Percentiles rank a stretch among this genome's conserved stretches.
phyloP scores from a whole-genome alignment of 164 flowering plant species.

The Sedum album region DNA sequence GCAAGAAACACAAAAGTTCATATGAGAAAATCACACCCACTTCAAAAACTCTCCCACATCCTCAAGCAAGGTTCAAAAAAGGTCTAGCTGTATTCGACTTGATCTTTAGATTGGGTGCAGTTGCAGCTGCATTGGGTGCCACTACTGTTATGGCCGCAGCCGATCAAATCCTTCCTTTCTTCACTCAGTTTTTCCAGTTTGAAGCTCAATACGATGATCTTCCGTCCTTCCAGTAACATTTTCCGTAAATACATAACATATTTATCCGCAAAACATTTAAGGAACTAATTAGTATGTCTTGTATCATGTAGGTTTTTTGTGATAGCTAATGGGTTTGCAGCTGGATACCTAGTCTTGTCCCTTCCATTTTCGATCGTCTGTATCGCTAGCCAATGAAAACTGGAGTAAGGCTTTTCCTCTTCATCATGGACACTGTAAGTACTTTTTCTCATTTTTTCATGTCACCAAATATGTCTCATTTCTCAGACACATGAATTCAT shows the following conservation, averaged over 20 bases:
- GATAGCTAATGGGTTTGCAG: not conserved
- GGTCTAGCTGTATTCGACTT: slow-evolving; percentile 7
- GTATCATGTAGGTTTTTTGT: slow-evolving; percentile 4
- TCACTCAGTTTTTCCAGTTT: slow-evolving; percentile 11
- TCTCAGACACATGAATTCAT: not conserved
- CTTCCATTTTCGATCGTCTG: not conserved
- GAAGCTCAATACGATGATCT: slow-evolving; percentile 3
- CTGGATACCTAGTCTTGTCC: slow-evolving; percentile 7
- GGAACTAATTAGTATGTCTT: not conserved
- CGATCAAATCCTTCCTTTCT: slow-evolving; percentile 8
- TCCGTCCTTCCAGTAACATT: slow-evolving; percentile 1
- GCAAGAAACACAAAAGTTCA: not conserved
- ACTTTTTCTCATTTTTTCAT: not conserved
- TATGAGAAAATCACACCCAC: not conserved
- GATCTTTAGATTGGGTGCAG: slow-evolving; percentile 5
- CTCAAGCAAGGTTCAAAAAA: slow-evolving; percentile 3
- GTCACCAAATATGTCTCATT: not conserved
- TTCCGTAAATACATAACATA: not conserved
- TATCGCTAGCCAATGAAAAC: not conserved
- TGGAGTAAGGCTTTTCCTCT: not conserved
- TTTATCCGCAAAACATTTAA: not conserved
- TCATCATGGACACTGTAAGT: slow-evolving; percentile 6
- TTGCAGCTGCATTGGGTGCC: slow-evolving; percentile 5
- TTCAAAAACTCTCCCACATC: not conserved
- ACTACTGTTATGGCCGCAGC: not conserved